Base-by-base conservation (phyloP, 345 rosid species). In the Camelina sativa region DNA sequence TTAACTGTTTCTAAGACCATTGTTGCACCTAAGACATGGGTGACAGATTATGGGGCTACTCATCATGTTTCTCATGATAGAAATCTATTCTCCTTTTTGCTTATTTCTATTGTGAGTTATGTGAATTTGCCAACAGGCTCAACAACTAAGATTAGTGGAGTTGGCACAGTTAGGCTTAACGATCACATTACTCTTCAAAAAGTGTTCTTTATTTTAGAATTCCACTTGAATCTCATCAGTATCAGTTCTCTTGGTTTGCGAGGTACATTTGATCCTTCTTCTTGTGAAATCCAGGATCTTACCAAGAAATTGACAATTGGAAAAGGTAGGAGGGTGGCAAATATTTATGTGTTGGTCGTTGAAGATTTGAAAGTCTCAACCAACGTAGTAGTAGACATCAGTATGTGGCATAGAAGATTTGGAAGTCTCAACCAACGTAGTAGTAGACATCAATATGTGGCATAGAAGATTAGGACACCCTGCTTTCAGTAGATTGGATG, bases 31-130 rank as follows among this genome's bases (percentile, higher is more conserved):
- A 0, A 8, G 8, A 4, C 62, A 1, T 52, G n/a, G 8, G 32
- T 53, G n/a, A 53, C 22, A 1, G n/a, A 22, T 1, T 53, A n/a
- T 4, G 57, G 57, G 0, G 57, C 57, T 0, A 22, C 32, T 11
- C 57, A 53, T 0, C 32, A 53, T 53, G n/a, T 53, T 1, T 22
- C 8, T 0, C 30, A 53, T 22, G 57, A 53, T 0, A 22, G 0
- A 1, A 22, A 0, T 22, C 5, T 13, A 0, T 32, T 32, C 8
- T 0, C 7, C 0, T 0, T 0, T 1, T 0, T 22, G 0, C 16
- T 13, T 43, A 43, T 7, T 1, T 4, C 16, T 12, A 1, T 43
- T 4, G 4, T 1, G 0, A 43, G n/a, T 5, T 1, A 5, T 11
- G 48, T 43, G 16, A 43, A 43, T 13, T 13, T 13, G 16, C 48